A percentile compares a stretch with the other conserved stretches of the same genome.
Conservation (phyloP, 2,329 filamentous ascomycete species). For the Colletotrichum noveboracense region DNA sequence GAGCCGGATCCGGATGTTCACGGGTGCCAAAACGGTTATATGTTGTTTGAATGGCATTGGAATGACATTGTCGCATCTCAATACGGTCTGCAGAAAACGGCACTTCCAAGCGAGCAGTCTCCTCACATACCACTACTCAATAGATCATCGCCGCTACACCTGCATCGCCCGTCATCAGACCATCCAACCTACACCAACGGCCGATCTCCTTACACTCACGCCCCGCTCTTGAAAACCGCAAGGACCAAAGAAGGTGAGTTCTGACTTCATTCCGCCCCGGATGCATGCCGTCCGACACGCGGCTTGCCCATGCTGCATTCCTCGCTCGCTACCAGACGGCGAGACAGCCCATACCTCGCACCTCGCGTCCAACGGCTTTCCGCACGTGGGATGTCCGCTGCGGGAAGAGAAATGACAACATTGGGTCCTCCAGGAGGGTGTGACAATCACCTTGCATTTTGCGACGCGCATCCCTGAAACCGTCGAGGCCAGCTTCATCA, state of each 20-base stretch:
- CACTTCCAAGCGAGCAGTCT: background rate
- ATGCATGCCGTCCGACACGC: background rate
- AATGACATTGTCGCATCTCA: background rate
- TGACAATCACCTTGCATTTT: background rate
- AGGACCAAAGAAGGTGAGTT: background rate
- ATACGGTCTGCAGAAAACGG: background rate
- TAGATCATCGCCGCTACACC: background rate
- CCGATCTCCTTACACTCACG: background rate
- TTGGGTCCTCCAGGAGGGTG: background rate
- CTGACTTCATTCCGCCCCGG: background rate
- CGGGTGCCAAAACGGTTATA: background rate
- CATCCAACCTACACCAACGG: background rate
- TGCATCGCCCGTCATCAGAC: background rate
- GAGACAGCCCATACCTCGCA: background rate
- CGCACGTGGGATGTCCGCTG: background rate
- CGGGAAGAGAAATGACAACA: background rate
- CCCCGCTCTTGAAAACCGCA: background rate
- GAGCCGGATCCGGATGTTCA: background rate
- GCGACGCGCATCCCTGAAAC: background rate
- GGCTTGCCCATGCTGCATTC: background rate
- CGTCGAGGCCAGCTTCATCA: background rate
- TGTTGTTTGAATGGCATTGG: background rate
- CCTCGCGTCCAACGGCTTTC: background rate
- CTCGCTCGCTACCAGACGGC: background rate
- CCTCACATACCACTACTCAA: background rate